Conservation (phyloP, 768 basidiomycete genomes). For the Suillus weaverae region DNA sequence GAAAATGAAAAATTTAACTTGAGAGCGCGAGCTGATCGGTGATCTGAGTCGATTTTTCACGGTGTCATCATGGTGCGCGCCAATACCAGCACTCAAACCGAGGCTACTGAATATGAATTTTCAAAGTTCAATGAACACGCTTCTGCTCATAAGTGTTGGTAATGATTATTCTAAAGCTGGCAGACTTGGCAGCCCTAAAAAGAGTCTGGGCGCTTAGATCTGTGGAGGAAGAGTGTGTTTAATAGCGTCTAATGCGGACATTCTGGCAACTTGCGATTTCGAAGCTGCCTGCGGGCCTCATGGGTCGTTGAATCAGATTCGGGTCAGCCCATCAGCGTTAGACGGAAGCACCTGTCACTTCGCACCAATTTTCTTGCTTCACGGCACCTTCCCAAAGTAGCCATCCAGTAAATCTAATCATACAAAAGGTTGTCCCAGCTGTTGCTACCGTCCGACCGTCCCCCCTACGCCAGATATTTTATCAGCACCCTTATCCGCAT, state of each 20-base stretch:
- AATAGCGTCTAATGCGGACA: constrained; percentile 3
- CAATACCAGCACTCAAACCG: too few relatives aligned
- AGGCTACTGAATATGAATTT: too few relatives aligned
- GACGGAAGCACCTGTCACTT: constrained; percentile 7
- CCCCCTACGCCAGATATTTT: background rate
- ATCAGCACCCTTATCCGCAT: background rate
- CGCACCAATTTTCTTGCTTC: background rate
- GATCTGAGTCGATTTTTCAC: too few relatives aligned
- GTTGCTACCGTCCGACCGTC: background rate
- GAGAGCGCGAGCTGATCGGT: background rate
- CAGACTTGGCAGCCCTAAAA: background rate
- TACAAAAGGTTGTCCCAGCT: constrained; percentile 5
- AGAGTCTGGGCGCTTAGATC: background rate
- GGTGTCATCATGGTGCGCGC: background rate
- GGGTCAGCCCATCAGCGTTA: background rate
- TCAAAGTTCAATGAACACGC: too few relatives aligned
- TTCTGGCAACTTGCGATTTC: background rate
- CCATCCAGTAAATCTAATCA: background rate
- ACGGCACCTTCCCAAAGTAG: background rate
- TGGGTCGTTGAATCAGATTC: constrained; percentile 1
- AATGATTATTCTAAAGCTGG: background rate
- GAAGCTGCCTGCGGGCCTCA: background rate
- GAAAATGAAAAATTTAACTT: background rate
- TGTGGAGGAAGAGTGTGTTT: constrained; percentile 1
- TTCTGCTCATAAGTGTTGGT: background rate